A percentile compares a stretch with the other conserved stretches of the same genome.
These are phyloP conservation scores for Neurospora sp. DNA, from an alignment of 2,329 filamentous ascomycete genomes.

Conservation along the genomic window DNA sequence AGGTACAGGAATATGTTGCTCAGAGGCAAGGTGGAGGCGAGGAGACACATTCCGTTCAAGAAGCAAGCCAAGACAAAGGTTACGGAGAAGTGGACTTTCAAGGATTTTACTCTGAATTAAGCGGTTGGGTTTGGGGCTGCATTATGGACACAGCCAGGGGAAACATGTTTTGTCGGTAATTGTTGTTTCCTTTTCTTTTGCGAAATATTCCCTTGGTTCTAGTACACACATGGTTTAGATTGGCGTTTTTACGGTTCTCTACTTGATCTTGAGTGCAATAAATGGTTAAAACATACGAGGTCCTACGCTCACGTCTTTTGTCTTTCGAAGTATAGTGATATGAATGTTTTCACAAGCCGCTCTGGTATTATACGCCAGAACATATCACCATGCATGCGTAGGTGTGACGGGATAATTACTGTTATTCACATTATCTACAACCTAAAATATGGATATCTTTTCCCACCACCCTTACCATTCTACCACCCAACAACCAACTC, in stretches of 20 bases:
- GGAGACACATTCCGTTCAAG: constrained; percentile 67
- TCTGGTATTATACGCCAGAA: neutral
- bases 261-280: neutral
- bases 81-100: constrained; percentile 96
- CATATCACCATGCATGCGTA: neutral
- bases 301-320: neutral
- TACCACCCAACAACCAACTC: too few species aligned
- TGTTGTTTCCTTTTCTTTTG: neutral
- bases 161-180: neutral
- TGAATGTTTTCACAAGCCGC: too few species aligned
- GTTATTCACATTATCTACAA: neutral
- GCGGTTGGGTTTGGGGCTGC: neutral
- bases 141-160: neutral
- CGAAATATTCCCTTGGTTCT: neutral
- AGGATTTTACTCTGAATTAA: constrained; percentile 58
- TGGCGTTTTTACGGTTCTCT: neutral
- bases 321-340: too few species aligned
- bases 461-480: neutral
- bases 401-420: neutral
- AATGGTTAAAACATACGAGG: neutral
- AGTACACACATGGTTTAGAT: neutral
- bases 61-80: constrained; percentile 73
- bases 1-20: constrained; percentile 83
- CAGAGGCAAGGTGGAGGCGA: constrained; percentile 77
- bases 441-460: neutral